Conservation (phyloP, 768 basidiomycete species). For the Phaeotremella skinneri region DNA sequence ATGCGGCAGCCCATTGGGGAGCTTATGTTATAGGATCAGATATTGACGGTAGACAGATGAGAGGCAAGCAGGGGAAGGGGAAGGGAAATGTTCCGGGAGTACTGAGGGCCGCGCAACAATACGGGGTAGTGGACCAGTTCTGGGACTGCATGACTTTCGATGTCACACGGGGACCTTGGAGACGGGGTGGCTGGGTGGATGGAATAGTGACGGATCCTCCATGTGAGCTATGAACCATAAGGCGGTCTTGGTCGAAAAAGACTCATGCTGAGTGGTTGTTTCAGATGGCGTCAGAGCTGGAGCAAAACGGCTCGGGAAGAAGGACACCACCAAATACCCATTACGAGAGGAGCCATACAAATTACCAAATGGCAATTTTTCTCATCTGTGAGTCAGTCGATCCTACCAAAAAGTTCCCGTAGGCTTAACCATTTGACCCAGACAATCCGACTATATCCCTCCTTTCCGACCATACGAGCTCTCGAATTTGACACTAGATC, state of each 20-base stretch:
- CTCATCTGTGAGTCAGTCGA: constrained; percentile 52
- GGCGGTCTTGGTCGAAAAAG: not conserved
- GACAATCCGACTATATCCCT: constrained; percentile 70
- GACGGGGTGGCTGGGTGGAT: constrained; percentile 85
- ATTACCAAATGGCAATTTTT: constrained; percentile 47
- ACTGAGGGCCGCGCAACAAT: constrained; percentile 75
- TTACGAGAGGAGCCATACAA: constrained; percentile 42
- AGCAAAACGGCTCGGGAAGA: constrained; percentile 53
- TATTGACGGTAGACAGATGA: constrained; percentile 95
- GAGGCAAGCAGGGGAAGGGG: constrained; percentile 68
- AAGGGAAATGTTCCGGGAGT: constrained; percentile 61
- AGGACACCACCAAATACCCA: constrained; percentile 35
- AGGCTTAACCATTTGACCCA: constrained; percentile 42
- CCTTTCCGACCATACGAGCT: constrained; percentile 92
- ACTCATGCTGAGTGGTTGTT: not conserved
- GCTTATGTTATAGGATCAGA: constrained; percentile 85
- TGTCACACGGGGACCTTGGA: constrained; percentile 82
- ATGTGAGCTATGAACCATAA: constrained; percentile 66
- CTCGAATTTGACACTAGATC: constrained; percentile 73
- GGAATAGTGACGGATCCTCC: constrained; percentile 94
- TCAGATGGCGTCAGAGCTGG: constrained; percentile 78
- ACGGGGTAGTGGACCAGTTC: constrained; percentile 69
- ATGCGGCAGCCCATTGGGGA: constrained; percentile 80
- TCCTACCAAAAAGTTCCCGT: not conserved
- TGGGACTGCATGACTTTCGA: constrained; percentile 89